These are phyloP conservation scores for Tolypocladium ophioglossoides DNA, from an alignment of 2,329 filamentous ascomycete genomes.

Conservation along the genomic window DNA sequence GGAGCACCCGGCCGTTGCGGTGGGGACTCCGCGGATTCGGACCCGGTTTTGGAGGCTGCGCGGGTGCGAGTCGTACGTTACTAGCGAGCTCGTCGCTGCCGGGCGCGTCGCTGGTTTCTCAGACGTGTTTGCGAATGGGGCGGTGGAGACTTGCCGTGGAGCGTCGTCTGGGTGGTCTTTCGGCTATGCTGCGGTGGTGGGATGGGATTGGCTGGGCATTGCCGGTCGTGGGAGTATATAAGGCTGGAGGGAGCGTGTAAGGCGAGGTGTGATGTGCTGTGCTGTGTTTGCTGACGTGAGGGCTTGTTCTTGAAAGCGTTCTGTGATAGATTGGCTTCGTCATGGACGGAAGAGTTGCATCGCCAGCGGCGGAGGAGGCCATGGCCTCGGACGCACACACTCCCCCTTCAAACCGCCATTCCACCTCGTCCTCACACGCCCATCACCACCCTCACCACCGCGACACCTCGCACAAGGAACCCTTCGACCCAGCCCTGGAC, in stretches of 20 bases:
- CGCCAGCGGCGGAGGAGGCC: background rate
- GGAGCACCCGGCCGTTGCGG: background rate
- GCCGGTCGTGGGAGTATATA: background rate
- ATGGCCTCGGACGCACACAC: background rate
- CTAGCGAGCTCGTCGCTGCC: too few species aligned
- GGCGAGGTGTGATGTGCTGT: background rate
- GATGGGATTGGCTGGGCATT: background rate
- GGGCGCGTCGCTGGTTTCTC: too few species aligned
- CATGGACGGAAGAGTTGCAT: background rate
- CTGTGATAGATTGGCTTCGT: background rate
- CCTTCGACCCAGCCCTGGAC: conserved; percentile 30
- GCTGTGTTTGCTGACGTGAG: background rate
- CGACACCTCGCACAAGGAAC: conserved; percentile 19
- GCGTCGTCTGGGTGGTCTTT: too few species aligned
- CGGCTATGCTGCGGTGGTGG: background rate
- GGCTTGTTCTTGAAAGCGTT: background rate
- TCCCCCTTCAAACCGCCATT: background rate
- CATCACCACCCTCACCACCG: background rate
- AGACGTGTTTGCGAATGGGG: too few species aligned
- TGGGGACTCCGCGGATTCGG: background rate
- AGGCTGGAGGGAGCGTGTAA: background rate
- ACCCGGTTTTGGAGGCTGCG: too few species aligned
- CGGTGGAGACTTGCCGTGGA: too few species aligned
- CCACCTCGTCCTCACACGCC: background rate
- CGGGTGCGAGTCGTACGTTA: too few species aligned